A percentile compares a stretch with the other conserved stretches of the same genome.
Evolutionary conservation across 768 basidiomycete genomes (phyloP).

Genomic region (Neoboletus brunneissimus): DNA sequence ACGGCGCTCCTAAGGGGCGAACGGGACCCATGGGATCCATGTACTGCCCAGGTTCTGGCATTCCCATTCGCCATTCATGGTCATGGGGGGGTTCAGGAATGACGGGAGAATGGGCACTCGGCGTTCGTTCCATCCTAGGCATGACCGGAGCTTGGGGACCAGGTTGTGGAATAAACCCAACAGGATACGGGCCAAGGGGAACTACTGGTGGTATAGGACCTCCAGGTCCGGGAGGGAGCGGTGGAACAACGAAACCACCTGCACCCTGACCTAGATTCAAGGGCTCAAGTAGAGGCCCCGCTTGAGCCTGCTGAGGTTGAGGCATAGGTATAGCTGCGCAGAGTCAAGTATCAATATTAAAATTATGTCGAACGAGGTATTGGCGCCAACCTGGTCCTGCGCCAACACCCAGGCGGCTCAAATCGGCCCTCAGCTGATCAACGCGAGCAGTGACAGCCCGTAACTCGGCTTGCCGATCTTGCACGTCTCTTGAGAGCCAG

Average conservation of each 20-base stretch:
- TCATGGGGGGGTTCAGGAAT: slow-evolving; percentile 22
- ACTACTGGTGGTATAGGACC: slow-evolving; percentile 18
- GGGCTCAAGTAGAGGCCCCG: neutral
- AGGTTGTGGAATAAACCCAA: slow-evolving; percentile 23
- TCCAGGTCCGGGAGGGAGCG: slow-evolving; percentile 14
- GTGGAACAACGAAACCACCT: slow-evolving; percentile 23
- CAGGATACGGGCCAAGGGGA: slow-evolving; percentile 13
- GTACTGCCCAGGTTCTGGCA: slow-evolving; percentile 25
- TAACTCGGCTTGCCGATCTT: slow-evolving; percentile 74
- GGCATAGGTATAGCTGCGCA: slow-evolving; percentile 27
- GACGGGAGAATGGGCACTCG: slow-evolving; percentile 17
- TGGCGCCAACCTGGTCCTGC: slow-evolving; percentile 37
- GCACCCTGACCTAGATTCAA: slow-evolving; percentile 4
- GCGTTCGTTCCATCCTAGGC: slow-evolving; percentile 12
- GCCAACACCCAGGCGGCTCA: slow-evolving; percentile 45
- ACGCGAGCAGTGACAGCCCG: slow-evolving; percentile 63
- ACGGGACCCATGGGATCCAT: slow-evolving; percentile 27
- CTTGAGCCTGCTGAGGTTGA: slow-evolving; percentile 20
- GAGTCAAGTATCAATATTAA: neutral
- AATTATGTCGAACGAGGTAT: neutral
- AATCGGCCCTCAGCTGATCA: slow-evolving; percentile 42
- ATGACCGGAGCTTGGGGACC: slow-evolving; percentile 22
- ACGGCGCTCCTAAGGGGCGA: slow-evolving; percentile 35
- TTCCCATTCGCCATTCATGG: slow-evolving; percentile 7
- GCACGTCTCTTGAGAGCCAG: slow-evolving; percentile 78